A percentile compares a stretch with the other conserved stretches of the same genome.
These are phyloP conservation scores for Arthrobotrys sinensis DNA, from an alignment of 2,329 filamentous ascomycete genomes.

Conservation along the genomic window DNA sequence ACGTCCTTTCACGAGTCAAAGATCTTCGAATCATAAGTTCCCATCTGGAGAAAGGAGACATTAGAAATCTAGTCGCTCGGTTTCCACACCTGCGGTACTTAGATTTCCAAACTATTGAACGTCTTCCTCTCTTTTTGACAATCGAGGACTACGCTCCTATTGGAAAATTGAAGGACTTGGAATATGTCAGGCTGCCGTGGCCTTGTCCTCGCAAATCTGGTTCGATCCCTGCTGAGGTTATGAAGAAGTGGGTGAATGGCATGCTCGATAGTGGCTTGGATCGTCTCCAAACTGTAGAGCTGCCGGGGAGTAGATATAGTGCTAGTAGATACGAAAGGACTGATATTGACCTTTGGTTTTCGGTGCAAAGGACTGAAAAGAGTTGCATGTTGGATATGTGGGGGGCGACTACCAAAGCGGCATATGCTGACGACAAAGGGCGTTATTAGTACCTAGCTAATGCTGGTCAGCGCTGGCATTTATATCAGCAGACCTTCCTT, in stretches of 20 bases:
- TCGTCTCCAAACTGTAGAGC: conserved; percentile 12
- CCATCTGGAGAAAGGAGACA: not conserved
- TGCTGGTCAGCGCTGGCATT: not conserved
- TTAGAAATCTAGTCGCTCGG: not conserved
- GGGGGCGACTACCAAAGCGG: conserved; percentile 15
- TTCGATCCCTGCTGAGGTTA: conserved; percentile 6
- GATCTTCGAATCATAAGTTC: conserved; percentile 9
- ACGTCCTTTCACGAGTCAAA: not conserved
- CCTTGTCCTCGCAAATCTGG: conserved; percentile 7
- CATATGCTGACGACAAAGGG: conserved; percentile 14
- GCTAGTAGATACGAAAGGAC: conserved; percentile 16
- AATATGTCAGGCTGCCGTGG: conserved; percentile 14
- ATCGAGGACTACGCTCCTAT: conserved; percentile 8
- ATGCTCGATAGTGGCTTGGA: conserved; percentile 14
- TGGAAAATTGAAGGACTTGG: conserved; percentile 5
- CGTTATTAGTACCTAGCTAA: not conserved
- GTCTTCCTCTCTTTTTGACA: conserved; percentile 5
- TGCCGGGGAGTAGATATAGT: conserved; percentile 9
- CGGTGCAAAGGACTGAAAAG: not conserved
- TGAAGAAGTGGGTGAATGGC: conserved; percentile 8
- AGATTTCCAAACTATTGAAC: conserved; percentile 10
- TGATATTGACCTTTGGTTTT: conserved; percentile 12
- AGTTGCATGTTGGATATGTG: conserved; percentile 15
- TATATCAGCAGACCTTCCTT: not conserved
- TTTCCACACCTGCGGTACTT: not conserved